Percentiles rank a stretch among this genome's conserved stretches.
phyloP scores from a whole-genome alignment of 169 alveolate genomes.

The Plasmodium gonderi region DNA sequence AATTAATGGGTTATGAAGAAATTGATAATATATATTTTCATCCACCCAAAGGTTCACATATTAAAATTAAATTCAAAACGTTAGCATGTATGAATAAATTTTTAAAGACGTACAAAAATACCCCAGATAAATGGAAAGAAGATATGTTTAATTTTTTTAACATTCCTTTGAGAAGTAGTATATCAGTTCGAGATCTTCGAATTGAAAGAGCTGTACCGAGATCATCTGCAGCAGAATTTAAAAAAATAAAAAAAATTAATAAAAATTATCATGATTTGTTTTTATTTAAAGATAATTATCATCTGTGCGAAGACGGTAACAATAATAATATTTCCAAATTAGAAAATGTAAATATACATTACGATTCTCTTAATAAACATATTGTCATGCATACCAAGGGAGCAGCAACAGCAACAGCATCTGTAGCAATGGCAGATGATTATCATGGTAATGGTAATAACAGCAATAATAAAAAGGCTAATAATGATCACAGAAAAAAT shows the following conservation, averaged over 20 bases:
- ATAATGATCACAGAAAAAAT: not conserved
- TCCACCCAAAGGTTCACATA: constrained; percentile 77
- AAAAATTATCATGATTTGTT: constrained; percentile 58
- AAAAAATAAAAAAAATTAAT: constrained; percentile 28
- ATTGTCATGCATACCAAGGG: not conserved
- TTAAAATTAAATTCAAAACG: constrained; percentile 61
- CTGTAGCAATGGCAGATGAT: not conserved
- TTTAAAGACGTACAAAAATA: constrained; percentile 43
- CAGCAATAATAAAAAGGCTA: not conserved
- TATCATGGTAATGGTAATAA: not conserved
- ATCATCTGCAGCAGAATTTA: constrained; percentile 51
- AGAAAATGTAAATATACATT: constrained; percentile 41
- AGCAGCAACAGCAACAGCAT: not conserved
- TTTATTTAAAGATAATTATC: constrained; percentile 60
- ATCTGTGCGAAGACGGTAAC: constrained; percentile 29
- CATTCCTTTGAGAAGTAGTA: constrained; percentile 73
- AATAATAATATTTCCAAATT: not conserved
- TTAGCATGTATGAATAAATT: constrained; percentile 55
- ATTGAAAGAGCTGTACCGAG: constrained; percentile 74
- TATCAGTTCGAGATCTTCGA: constrained; percentile 66
- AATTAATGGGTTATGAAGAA: constrained; percentile 66
- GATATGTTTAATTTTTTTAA: constrained; percentile 73
- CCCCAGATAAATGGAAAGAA: constrained; percentile 76
- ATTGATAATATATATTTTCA: constrained; percentile 65
- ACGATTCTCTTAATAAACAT: constrained; percentile 28